Evolutionary conservation across 768 basidiomycete species (phyloP), one percentile per base, ranked within the genome.

Genomic region (Kwoniella shandongensis): DNA sequence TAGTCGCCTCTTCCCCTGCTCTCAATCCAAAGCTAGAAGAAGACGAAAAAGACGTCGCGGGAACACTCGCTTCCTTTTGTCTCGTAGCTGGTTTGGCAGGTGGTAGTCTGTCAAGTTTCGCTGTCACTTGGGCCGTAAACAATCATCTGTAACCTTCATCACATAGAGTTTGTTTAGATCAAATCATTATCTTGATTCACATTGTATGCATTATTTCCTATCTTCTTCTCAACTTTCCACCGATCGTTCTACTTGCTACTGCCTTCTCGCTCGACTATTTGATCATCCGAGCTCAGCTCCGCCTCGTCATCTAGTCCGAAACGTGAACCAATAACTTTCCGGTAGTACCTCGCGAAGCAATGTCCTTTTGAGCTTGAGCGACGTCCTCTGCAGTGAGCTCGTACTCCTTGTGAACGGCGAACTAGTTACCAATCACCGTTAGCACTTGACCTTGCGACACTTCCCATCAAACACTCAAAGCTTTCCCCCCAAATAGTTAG

Each of bases 241-340:
- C 10, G 36, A 38, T n/a, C n/a, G n/a, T n/a, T n/a, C n/a, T n/a
- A n/a, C n/a, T n/a, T n/a, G n/a, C n/a, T n/a, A n/a, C n/a, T n/a
- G n/a, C n/a, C n/a, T n/a, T n/a, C n/a, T n/a, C n/a, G n/a, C n/a
- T n/a, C n/a, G n/a, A n/a, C n/a, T n/a, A n/a, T n/a, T n/a, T n/a
- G n/a, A n/a, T n/a, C n/a, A n/a, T n/a, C n/a, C n/a, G n/a, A n/a
- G n/a, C n/a, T n/a, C n/a, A 42, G 41, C 41, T n/a, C n/a, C n/a
- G n/a, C 17, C 7, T 50, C 10, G 23, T 17, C 2, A 11, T 26
- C 27, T 61, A 56, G n/a, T 69, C 62, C 18, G 65, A 70, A 18
- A 91, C 81, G 73, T 88, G 89, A 64, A 97, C 79, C 48, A 98
- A 62, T 67, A 99, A 75, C 75, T 98, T 99, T 2, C 94, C 94